phyloP scores from a whole-genome alignment of 2,329 filamentous ascomycete species.

The Colletotrichum tropicicola region DNA sequence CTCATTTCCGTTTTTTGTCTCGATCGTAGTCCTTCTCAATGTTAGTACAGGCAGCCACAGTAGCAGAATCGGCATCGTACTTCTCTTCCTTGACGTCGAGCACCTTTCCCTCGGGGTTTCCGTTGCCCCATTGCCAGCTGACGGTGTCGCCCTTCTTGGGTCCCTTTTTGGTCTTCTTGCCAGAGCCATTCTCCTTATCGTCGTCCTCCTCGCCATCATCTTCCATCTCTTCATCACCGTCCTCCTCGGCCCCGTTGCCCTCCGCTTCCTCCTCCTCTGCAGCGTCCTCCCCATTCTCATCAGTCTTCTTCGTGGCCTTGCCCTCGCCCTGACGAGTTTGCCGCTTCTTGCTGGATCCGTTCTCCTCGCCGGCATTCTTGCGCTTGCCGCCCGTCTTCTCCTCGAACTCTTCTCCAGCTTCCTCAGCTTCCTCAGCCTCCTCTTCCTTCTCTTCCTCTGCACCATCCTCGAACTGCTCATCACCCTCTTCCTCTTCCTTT shows the following conservation, averaged over 20 bases:
- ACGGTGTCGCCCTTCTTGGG: conserved; percentile 52
- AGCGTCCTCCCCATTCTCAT: conserved; percentile 1
- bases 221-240: conserved; percentile 24
- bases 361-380: conserved; percentile 28
- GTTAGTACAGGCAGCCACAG: not conserved
- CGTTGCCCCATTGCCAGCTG: conserved; percentile 56
- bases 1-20: conserved; percentile 51
- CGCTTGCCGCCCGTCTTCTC: conserved; percentile 30
- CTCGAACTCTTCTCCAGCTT: conserved; percentile 34
- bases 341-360: conserved; percentile 33
- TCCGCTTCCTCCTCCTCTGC: conserved; percentile 28
- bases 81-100: conserved; percentile 52
- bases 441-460: conserved; percentile 33
- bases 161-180: conserved; percentile 38
- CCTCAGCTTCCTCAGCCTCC: conserved; percentile 39
- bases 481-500: conserved; percentile 34
- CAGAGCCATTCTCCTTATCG: conserved; percentile 25
- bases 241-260: conserved; percentile 14
- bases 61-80: conserved; percentile 36
- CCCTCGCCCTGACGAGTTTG: conserved; percentile 33
- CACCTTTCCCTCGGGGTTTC: conserved; percentile 53
- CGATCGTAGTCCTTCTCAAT: conserved; percentile 44
- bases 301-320: conserved; percentile 31
- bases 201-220: conserved; percentile 25
- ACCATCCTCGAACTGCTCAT: no score